These are phyloP conservation scores for Priceomyces melissophilus DNA, from an alignment of 805 yeast genomes.

Conservation along the genomic window DNA sequence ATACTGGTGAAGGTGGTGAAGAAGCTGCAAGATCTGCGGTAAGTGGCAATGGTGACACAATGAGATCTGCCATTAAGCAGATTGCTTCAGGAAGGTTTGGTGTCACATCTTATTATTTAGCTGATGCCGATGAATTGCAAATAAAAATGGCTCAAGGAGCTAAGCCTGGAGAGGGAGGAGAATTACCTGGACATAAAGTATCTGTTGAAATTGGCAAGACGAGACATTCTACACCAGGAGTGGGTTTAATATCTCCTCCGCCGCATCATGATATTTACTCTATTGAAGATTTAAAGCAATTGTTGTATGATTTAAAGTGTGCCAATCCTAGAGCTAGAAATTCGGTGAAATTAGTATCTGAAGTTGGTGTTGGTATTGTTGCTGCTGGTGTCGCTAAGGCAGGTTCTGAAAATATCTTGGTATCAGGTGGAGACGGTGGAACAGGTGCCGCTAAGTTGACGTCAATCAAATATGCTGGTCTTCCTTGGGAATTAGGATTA, in stretches of 20 bases:
- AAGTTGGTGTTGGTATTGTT: conserved; percentile 98
- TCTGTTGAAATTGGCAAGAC: conserved; percentile 85
- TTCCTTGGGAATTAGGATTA: conserved; percentile 98
- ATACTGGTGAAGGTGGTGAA: conserved; percentile 99
- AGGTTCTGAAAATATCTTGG: conserved; percentile 92
- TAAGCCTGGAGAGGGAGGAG: conserved; percentile 99
- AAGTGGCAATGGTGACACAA: conserved; percentile 86
- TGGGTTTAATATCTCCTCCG: conserved; percentile 95
- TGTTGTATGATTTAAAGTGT: conserved; percentile 94
- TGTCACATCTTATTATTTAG: conserved; percentile 89
- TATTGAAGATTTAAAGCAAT: conserved; percentile 94
- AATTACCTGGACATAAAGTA: conserved; percentile 92
- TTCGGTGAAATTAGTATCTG: conserved; percentile 93
- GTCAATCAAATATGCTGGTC: conserved; percentile 93
- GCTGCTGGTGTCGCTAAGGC: conserved; percentile 99
- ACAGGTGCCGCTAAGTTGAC: conserved; percentile 99
- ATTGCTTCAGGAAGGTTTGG: conserved; percentile 98
- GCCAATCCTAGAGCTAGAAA: conserved; percentile 96
- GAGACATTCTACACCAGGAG: conserved; percentile 95
- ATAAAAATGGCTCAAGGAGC: conserved; percentile 99
- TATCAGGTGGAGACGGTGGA: conserved; percentile 99
- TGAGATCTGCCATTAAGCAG: conserved; percentile 98
- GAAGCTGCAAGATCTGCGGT: conserved; percentile 86
- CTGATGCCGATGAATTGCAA: conserved; percentile 97
- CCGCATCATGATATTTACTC: conserved; percentile 99